Evolutionary conservation across 2,329 filamentous ascomycete genomes (phyloP), one percentile per base, ranked within the genome.

Genomic region (Saccharata proteae): DNA sequence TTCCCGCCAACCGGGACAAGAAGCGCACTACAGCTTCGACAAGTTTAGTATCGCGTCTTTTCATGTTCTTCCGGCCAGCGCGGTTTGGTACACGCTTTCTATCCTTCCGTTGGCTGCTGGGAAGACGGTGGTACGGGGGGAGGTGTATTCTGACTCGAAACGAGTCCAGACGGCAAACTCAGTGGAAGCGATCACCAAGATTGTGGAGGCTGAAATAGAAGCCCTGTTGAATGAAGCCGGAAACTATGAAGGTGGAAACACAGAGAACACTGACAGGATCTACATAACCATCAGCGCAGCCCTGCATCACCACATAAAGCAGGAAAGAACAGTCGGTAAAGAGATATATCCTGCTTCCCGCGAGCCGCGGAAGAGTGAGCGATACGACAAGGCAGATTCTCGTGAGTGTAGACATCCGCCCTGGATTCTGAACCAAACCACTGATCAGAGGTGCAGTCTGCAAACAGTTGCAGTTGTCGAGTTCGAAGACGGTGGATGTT

Each of bases 331-430:
- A 22, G 34, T 29, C 11, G 45, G 47, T 2, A 29, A 29, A 12
- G 38, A 48, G 29, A 44, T 51, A 9, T 44, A 43, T 26, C 48
- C 47, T 2, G 44, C 41, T 8, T 37, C 28, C 15, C 38, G 31
- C 16, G 35, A 40, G 11, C 29, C 37, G 6, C 32, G 32, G n/a
- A 33, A 29, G 12, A 45, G 44, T 26, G 37, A 38, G 14, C 37
- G 32, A 16, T 45, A 40, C 30, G 40, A 37, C 16, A 40, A 30
- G 29, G 44, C 43, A 7, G 44, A 47, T 34, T 38, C 40, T 24
- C 23, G 44, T 45, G 35, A 29, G 40, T 38, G 9, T 12, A 15
- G 5, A 19, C 13, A 6, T 28, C 7, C 3, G 3, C 7, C 3
- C 11, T 17, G 13, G 16, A 6, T 29, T 19, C 11, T 12, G n/a